phyloP scores from a whole-genome alignment of 2,329 filamentous ascomycete genomes.

The Cyclaneusma minus region DNA sequence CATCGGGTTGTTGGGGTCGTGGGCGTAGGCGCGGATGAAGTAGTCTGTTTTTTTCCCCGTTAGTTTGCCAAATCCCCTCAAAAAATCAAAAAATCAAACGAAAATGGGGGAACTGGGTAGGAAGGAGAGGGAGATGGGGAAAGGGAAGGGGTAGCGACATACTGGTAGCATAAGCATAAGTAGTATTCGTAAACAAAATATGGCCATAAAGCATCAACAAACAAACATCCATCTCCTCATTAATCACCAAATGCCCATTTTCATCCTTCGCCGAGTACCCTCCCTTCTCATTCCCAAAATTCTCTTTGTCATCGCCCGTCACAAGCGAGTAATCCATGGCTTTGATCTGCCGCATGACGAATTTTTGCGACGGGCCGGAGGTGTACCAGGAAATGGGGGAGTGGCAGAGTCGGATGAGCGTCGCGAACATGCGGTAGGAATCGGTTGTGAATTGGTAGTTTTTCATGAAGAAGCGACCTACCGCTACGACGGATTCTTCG shows the following conservation, averaged over 20 bases:
- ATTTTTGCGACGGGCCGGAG: conserved; percentile 74
- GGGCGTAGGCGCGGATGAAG: conserved; percentile 61
- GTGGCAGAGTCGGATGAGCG: conserved; percentile 61
- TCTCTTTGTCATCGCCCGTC: conserved; percentile 30
- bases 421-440: conserved; percentile 68
- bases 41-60: conserved; percentile 37
- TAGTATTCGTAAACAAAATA: conserved; percentile 70
- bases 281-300: conserved; percentile 25
- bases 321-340: conserved; percentile 61
- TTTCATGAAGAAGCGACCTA: conserved; percentile 72
- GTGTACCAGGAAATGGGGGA: conserved; percentile 63
- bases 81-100: no score
- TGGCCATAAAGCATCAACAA: conserved; percentile 83
- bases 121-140: background rate
- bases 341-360: conserved; percentile 81
- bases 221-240: conserved; percentile 48
- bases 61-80: background rate
- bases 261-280: conserved; percentile 21
- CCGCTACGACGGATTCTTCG: conserved; percentile 55
- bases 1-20: conserved; percentile 63
- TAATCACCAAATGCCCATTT: conserved; percentile 16
- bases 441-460: conserved; percentile 68
- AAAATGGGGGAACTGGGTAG: no score
- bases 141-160: no score
- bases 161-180: conserved; percentile 71